Percentiles rank a stretch among this genome's conserved stretches.
These are phyloP conservation scores for Lepidopterella palustris DNA, from an alignment of 495 filamentous ascomycete genomes.

Conservation along the genomic window DNA sequence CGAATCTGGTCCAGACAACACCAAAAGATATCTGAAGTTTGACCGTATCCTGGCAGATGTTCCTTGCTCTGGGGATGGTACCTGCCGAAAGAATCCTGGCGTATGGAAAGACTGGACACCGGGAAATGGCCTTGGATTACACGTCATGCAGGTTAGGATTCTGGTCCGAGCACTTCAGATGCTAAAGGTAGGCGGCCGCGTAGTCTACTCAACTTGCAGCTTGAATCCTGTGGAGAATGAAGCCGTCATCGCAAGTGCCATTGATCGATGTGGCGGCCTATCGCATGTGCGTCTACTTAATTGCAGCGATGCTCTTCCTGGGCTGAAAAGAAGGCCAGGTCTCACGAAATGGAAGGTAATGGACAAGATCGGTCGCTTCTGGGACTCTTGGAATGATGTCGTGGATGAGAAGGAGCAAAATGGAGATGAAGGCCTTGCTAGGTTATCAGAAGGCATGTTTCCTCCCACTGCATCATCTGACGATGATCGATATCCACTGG, in stretches of 20 bases:
- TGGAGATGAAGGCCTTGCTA: slow-evolving; percentile 10
- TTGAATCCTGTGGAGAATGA: slow-evolving; percentile 98
- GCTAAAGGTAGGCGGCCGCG: slow-evolving; percentile 87
- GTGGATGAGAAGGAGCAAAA: slow-evolving; percentile 37
- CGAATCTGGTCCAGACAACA: slow-evolving; percentile 46
- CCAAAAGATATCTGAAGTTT: slow-evolving; percentile 78
- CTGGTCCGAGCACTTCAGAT: slow-evolving; percentile 90
- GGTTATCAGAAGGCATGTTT: slow-evolving; percentile 73
- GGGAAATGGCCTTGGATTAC: slow-evolving; percentile 72
- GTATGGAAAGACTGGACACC: slow-evolving; percentile 94
- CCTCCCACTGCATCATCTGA: slow-evolving; percentile 44
- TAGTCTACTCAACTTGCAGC: slow-evolving; percentile 96
- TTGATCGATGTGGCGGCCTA: slow-evolving; percentile 80
- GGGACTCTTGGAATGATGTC: slow-evolving; percentile 72
- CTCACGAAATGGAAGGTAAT: slow-evolving; percentile 78
- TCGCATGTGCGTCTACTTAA: slow-evolving; percentile 78
- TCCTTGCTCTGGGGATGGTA: slow-evolving; percentile 94
- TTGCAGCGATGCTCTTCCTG: slow-evolving; percentile 66
- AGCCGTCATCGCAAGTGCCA: slow-evolving; percentile 78
- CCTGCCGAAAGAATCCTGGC: slow-evolving; percentile 79
- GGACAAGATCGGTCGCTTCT: slow-evolving; percentile 70
- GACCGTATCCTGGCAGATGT: slow-evolving; percentile 95
- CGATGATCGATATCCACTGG: slow-evolving; percentile 61
- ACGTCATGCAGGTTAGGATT: slow-evolving; percentile 79
- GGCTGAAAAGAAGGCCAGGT: slow-evolving; percentile 66